Percentiles rank a stretch among this genome's conserved stretches.
phyloP scores from a whole-genome alignment of 371 early-diverging fungal species.

The Thermomucor indicae-seudaticae region DNA sequence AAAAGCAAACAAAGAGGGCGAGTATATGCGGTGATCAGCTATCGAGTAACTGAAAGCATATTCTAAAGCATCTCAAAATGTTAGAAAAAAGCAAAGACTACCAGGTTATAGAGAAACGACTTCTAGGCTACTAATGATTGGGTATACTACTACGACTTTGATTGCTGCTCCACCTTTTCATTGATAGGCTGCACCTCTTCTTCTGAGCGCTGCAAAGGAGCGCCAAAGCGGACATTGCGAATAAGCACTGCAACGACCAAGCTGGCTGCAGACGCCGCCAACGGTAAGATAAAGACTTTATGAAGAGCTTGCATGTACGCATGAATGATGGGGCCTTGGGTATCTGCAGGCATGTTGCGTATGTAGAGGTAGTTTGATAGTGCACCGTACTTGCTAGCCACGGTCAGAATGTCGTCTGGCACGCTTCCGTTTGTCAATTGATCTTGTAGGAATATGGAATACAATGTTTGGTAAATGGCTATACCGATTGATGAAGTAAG shows the following conservation, averaged over 20 bases:
- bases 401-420: conserved; percentile 9
- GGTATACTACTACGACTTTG: too few relatives aligned
- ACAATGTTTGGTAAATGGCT: conserved; percentile 29
- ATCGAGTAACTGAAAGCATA: too few relatives aligned
- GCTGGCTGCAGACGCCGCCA: conserved; percentile 50
- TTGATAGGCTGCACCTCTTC: background rate
- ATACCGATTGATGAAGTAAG: conserved; percentile 34
- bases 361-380: conserved; percentile 26
- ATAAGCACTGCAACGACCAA: conserved; percentile 48
- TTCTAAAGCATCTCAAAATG: too few relatives aligned
- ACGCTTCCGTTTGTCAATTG: conserved; percentile 16
- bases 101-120: too few relatives aligned
- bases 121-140: too few relatives aligned
- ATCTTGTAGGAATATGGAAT: conserved; percentile 10
- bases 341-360: conserved; percentile 21
- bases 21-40: too few relatives aligned
- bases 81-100: too few relatives aligned
- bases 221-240: conserved; percentile 27
- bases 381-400: conserved; percentile 23
- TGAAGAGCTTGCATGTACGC: conserved; percentile 56
- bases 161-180: too few relatives aligned
- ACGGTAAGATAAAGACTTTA: conserved; percentile 50
- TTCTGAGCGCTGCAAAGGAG: too few relatives aligned
- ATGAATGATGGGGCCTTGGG: conserved; percentile 40
- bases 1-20: too few relatives aligned